Evolutionary conservation across 192 early-diverging fungal genomes (phyloP), one percentile per base, ranked within the genome.

Genomic region (Coemansia sp.): DNA sequence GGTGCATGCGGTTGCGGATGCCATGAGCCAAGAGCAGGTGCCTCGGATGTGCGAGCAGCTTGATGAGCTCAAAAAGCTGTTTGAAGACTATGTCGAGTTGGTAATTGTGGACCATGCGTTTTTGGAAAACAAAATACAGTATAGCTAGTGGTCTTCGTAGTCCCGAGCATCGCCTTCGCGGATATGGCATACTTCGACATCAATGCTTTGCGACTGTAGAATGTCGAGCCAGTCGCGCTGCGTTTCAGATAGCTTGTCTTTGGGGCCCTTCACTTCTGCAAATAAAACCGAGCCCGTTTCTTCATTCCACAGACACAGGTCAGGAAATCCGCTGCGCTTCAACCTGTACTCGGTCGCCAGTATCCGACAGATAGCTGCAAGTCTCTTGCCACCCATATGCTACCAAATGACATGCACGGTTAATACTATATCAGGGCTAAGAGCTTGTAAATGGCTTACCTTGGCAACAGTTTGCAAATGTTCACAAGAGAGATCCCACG

Each of bases 211-310:
- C 21, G 49, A 72, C 6, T 77, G 40, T 21, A 88, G 54, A n/a
- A 84, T 64, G 16, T 86, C 83, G 38, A 88, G 82, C 87, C 87
- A 88, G 40, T 84, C 81, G 28, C 71, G 80, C 59, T 89, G 87
- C 11, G 81, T 80, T 21, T 84, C 84, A 16, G 84, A 86, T 11
- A 89, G 75, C 36, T 66, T 82, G 65, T 89, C 87, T 3, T 79
- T 82, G 8, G 87, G 87, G 0, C 87, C 84, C 53, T 89, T 89
- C 26, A 89, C 87, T 67, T 85, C 84, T 3, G 76, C 82, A 78
- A 87, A 84, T 70, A 62, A 30, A 31, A 82, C 77, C 31, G 81
- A 34, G 15, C 74, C 76, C 31, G 77, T 80, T 6, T 62, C 55
- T 12, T 80, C 72, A 42, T 86, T 77, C 87, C 87, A 89, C 42